Percentiles rank a stretch among this genome's conserved stretches.
Evolutionary conservation across 129 eudicot species (phyloP).

Genomic region (Flaveria brownii): DNA sequence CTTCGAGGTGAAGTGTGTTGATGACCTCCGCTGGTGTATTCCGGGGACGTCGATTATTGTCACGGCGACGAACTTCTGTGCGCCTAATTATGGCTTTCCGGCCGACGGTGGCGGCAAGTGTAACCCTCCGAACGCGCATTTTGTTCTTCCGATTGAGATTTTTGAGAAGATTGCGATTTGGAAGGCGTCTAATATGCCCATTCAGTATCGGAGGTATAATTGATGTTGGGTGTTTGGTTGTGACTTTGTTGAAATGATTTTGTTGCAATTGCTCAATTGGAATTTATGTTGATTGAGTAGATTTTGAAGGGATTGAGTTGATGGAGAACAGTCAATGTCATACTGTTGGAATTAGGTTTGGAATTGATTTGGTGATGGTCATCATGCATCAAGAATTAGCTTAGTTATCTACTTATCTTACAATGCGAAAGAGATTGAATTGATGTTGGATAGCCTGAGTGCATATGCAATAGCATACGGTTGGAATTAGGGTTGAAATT

Average conservation of each 20-base stretch:
- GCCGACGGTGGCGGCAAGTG: conserved; percentile 84
- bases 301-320: not conserved
- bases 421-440: too few species aligned
- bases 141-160: conserved; percentile 86
- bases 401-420: too few species aligned
- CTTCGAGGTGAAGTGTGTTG: conserved; percentile 75
- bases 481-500: too few species aligned
- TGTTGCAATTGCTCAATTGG: too few species aligned
- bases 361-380: too few species aligned
- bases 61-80: conserved; percentile 92
- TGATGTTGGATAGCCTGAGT: too few species aligned
- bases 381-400: too few species aligned
- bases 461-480: too few species aligned
- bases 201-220: conserved; percentile 79
- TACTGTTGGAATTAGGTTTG: too few species aligned
- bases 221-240: not conserved
- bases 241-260: not conserved
- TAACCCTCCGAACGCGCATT: conserved; percentile 83
- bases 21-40: conserved; percentile 85
- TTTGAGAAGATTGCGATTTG: conserved; percentile 94
- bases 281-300: too few species aligned
- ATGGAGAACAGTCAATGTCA: not conserved
- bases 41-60: conserved; percentile 93
- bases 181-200: conserved; percentile 95
- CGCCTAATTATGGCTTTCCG: conserved; percentile 81